phyloP scores from a whole-genome alignment of 345 rosid species.

The Isatis tinctoria region DNA sequence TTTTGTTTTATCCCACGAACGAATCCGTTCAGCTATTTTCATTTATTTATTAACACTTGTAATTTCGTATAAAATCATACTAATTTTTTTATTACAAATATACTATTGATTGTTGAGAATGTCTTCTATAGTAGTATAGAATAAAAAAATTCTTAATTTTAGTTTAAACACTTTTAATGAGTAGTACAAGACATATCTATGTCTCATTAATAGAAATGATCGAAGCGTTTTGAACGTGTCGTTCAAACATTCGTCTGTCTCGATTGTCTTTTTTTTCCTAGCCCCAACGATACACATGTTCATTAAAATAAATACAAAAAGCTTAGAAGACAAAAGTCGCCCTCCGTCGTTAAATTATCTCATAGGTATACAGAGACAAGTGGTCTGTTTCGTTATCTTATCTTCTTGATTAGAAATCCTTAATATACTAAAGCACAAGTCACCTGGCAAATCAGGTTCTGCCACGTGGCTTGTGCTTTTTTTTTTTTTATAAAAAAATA shows the following conservation, averaged over 20 bases:
- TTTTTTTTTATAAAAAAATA: no score
- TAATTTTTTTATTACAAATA: no score
- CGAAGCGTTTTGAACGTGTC: constrained; percentile 15
- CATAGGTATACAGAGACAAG: constrained; percentile 15
- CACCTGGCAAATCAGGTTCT: no score
- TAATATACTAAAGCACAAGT: no score
- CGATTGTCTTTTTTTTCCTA: neutral
- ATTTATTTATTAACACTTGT: no score
- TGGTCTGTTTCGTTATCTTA: constrained; percentile 32
- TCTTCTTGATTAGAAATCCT: constrained; percentile 20
- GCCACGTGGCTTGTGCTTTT: no score
- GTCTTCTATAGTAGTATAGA: neutral
- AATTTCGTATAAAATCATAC: no score
- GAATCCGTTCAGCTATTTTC: no score
- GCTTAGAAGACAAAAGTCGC: constrained; percentile 9
- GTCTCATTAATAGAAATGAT: constrained; percentile 6
- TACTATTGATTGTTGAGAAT: neutral
- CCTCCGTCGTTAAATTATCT: constrained; percentile 1
- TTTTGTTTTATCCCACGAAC: no score
- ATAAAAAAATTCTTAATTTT: neutral
- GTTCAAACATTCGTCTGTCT: neutral
- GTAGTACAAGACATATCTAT: constrained; percentile 14
- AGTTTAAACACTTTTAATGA: neutral
- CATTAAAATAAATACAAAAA: constrained; percentile 22
- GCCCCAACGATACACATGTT: neutral